Evolutionary conservation across 352 stramenopile species (phyloP).

Genomic region (Globisporangium cederbergense): DNA sequence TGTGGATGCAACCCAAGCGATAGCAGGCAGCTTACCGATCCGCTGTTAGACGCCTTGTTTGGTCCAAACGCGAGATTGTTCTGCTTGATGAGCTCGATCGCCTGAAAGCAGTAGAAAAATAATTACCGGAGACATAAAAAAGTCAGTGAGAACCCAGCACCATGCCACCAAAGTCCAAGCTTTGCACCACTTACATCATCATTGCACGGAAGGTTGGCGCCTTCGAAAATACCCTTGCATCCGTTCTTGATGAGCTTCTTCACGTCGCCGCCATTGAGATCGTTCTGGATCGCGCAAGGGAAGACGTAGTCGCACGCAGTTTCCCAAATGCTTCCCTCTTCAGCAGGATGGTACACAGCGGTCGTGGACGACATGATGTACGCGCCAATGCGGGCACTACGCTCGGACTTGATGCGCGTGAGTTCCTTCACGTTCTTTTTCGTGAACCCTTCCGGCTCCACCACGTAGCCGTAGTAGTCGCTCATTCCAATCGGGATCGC

Average conservation of each 20-base stretch:
- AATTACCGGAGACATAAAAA: not conserved
- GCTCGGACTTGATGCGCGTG: conserved; percentile 81
- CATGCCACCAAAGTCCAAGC: not conserved
- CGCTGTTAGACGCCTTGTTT: conserved; percentile 84
- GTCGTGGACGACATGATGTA: conserved; percentile 90
- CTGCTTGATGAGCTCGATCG: conserved; percentile 81
- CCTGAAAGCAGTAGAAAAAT: conserved; percentile 17
- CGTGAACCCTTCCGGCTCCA: conserved; percentile 90
- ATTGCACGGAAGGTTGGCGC: conserved; percentile 80
- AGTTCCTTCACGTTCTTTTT: conserved; percentile 67
- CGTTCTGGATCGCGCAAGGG: conserved; percentile 93
- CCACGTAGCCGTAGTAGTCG: conserved; percentile 94
- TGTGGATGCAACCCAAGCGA: not conserved
- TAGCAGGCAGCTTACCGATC: conserved; percentile 33
- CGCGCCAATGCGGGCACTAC: conserved; percentile 70
- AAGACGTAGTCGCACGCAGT: conserved; percentile 96
- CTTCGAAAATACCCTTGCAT: conserved; percentile 87
- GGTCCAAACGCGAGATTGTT: conserved; percentile 78
- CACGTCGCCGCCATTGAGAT: conserved; percentile 80
- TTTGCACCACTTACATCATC: conserved; percentile 34
- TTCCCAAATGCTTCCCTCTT: conserved; percentile 84
- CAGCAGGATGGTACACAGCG: conserved; percentile 80
- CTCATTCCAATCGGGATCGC: conserved; percentile 96
- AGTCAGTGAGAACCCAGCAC: not conserved
- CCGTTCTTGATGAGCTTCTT: conserved; percentile 85